These are phyloP conservation scores for Huntiella moniliformis DNA, from an alignment of 2,329 filamentous ascomycete genomes.

Conservation along the genomic window DNA sequence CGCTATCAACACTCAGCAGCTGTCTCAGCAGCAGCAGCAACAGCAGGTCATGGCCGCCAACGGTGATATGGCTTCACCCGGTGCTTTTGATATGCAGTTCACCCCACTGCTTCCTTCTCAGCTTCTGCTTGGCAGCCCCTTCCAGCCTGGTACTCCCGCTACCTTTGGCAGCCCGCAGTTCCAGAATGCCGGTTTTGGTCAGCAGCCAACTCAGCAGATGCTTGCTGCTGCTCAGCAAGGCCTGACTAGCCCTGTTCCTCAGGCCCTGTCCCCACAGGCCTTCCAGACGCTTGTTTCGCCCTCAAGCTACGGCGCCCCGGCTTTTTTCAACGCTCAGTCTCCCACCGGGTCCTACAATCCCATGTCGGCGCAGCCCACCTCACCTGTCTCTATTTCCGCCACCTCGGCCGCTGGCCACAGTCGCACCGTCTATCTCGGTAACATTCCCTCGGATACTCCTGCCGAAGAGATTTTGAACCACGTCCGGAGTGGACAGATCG, in stretches of 20 bases:
- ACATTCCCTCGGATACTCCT: conserved; percentile 93
- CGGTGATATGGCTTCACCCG: conserved; percentile 62
- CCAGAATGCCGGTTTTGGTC: conserved; percentile 62
- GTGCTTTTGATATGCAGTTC: conserved; percentile 94
- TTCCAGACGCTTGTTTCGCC: conserved; percentile 78
- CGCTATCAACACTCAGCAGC: conserved; percentile 67
- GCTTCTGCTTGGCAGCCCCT: conserved; percentile 83
- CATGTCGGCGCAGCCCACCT: conserved; percentile 42
- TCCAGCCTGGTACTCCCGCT: conserved; percentile 83
- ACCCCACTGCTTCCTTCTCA: conserved; percentile 89
- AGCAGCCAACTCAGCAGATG: conserved; percentile 27
- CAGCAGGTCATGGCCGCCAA: conserved; percentile 27
- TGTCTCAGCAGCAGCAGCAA: neutral
- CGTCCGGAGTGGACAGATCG: conserved; percentile 91
- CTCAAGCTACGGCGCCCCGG: conserved; percentile 61
- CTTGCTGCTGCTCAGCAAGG: conserved; percentile 31
- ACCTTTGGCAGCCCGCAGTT: conserved; percentile 86
- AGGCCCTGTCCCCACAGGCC: conserved; percentile 59
- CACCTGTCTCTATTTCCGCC: conserved; percentile 58
- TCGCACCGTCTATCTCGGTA: conserved; percentile 90
- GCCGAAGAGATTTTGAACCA: conserved; percentile 94
- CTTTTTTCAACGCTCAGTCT: conserved; percentile 74
- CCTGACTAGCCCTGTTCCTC: conserved; percentile 56
- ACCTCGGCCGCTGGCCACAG: conserved; percentile 77
- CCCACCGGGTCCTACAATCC: conserved; percentile 59